Percentiles rank a stretch among this genome's conserved stretches.
These are phyloP conservation scores for Candida gigantensis DNA, from an alignment of 1,139 yeast genomes.

Conservation along the genomic window DNA sequence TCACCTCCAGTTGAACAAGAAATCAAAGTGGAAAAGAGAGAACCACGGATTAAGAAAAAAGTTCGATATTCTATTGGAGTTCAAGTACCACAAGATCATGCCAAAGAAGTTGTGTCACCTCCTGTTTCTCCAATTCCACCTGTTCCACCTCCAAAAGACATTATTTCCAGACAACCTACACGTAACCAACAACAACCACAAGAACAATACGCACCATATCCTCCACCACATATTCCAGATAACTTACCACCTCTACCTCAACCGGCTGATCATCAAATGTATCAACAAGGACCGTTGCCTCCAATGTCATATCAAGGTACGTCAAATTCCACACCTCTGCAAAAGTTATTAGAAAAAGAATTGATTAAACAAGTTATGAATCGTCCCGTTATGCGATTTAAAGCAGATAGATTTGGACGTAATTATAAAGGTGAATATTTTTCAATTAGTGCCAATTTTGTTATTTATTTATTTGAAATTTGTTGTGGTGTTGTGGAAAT, in stretches of 20 bases:
- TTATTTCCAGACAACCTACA: background rate
- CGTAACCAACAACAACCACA: too few relatives aligned
- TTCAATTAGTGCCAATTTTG: conserved; percentile 30
- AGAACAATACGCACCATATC: conserved; percentile 12
- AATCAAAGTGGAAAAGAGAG: background rate
- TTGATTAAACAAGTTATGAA: conserved; percentile 40
- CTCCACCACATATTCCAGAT: conserved; percentile 5
- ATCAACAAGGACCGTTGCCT: conserved; percentile 8
- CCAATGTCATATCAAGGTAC: conserved; percentile 5
- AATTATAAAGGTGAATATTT: conserved; percentile 20
- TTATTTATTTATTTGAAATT: conserved; percentile 39
- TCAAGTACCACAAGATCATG: conserved; percentile 14
- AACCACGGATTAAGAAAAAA: background rate
- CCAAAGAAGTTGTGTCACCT: conserved; percentile 3
- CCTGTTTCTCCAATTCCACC: conserved; percentile 14
- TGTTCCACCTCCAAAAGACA: conserved; percentile 16
- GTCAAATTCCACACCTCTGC: conserved; percentile 21
- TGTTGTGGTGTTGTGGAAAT: conserved; percentile 35
- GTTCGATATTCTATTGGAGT: conserved; percentile 9
- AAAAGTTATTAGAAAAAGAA: conserved; percentile 30
- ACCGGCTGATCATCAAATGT: conserved; percentile 6
- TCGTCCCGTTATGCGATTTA: conserved; percentile 28
- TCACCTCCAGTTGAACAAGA: conserved; percentile 4
- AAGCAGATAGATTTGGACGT: conserved; percentile 21
- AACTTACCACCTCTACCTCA: conserved; percentile 11